Conservation (phyloP, 2,329 filamentous ascomycete genomes). For the Epichloe uncinata region DNA sequence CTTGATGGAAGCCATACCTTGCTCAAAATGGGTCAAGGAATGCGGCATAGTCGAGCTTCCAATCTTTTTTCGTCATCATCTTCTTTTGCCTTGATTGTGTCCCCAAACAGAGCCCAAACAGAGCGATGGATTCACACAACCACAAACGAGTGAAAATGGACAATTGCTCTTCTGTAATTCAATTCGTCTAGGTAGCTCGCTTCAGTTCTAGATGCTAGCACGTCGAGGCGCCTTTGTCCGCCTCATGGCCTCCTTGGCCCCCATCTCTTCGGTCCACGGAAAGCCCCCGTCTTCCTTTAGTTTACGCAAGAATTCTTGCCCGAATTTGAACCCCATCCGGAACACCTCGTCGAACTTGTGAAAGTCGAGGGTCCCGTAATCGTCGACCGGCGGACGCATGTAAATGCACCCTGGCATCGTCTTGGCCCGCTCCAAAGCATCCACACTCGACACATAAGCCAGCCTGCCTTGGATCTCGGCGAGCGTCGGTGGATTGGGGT, state of each 20-base stretch:
- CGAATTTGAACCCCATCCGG: conserved; percentile 74
- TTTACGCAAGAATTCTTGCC: conserved; percentile 63
- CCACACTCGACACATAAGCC: conserved; percentile 88
- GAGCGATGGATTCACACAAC: no score
- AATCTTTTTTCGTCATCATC: no score
- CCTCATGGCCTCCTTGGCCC: conserved; percentile 62
- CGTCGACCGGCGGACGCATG: conserved; percentile 89
- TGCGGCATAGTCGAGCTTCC: no score
- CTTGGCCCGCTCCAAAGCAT: conserved; percentile 89
- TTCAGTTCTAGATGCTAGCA: conserved; percentile 50
- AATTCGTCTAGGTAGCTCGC: neutral
- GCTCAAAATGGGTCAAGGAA: no score
- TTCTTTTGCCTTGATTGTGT: no score
- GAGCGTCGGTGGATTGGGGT: conserved; percentile 84
- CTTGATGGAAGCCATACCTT: no score
- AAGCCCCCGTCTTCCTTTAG: conserved; percentile 69
- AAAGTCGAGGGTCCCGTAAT: conserved; percentile 90
- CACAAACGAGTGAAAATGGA: no score
- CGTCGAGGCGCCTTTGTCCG: conserved; percentile 68
- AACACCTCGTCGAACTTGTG: conserved; percentile 97
- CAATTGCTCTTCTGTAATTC: no score
- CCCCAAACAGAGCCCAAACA: no score
- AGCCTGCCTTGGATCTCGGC: conserved; percentile 92
- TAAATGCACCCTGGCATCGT: conserved; percentile 82
- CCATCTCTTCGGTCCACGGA: conserved; percentile 55